These are phyloP conservation scores for Penicillium tannophilum DNA, from an alignment of 495 filamentous ascomycete genomes.

Conservation along the genomic window DNA sequence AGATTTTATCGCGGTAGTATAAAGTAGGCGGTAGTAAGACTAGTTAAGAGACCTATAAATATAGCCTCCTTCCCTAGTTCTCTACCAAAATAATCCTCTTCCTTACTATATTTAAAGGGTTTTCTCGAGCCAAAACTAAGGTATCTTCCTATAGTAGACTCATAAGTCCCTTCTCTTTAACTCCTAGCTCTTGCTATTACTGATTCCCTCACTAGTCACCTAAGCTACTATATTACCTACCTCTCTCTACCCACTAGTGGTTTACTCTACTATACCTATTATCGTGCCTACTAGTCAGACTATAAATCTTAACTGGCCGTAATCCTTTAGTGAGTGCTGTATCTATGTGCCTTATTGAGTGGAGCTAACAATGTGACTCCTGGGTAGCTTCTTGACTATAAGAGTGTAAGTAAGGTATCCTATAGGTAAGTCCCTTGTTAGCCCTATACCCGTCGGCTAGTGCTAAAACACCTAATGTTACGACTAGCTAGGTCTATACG, in stretches of 20 bases:
- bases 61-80: no score
- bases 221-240: background rate
- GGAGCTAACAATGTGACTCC: background rate
- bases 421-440: conserved; percentile 1
- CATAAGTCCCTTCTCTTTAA: no score
- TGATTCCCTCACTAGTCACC: no score
- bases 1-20: no score
- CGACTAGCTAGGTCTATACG: conserved; percentile 1
- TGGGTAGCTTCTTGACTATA: conserved; percentile 1
- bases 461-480: conserved; percentile 3
- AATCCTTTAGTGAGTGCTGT: background rate
- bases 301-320: background rate
- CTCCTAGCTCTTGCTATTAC: no score
- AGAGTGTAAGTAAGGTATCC: background rate
- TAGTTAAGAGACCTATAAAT: no score
- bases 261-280: conserved; percentile 6
- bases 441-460: background rate
- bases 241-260: conserved; percentile 2
- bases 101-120: no score
- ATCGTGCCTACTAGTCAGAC: background rate
- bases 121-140: no score
- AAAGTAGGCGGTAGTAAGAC: no score
- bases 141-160: no score
- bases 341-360: background rate
- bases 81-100: no score